Percentiles rank a stretch among this genome's conserved stretches.
phyloP scores from a whole-genome alignment of 306 rosid genomes.

The Vigna mungo region DNA sequence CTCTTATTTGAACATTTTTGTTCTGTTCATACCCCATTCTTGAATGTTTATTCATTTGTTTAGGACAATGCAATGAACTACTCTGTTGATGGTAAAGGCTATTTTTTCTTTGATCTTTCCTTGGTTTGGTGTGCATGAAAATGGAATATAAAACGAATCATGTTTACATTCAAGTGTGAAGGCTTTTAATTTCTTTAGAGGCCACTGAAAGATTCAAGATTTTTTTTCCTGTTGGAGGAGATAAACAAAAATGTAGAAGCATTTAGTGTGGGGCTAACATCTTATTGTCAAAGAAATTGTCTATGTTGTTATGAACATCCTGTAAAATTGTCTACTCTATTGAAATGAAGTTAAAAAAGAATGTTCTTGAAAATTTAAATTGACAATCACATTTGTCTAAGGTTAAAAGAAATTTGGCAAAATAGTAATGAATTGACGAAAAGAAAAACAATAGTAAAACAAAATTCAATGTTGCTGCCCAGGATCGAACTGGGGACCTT shows the following conservation, averaged over 20 bases:
- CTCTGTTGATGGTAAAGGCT: constrained; percentile 32
- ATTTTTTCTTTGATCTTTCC: background rate
- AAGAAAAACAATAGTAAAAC: background rate
- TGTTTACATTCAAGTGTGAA: background rate
- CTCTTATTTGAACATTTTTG: constrained; percentile 23
- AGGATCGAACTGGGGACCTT: constrained; percentile 69
- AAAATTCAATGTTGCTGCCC: constrained; percentile 49
- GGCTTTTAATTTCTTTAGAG: background rate
- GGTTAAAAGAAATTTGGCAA: background rate
- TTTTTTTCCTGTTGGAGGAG: background rate
- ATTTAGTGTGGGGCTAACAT: background rate
- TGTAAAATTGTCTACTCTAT: background rate
- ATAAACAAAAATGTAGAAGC: constrained; percentile 21
- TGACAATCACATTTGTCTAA: too few species aligned
- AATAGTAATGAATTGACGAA: too few species aligned
- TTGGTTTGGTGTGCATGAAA: constrained; percentile 6
- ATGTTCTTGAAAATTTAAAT: too few species aligned
- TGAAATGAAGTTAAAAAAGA: too few species aligned
- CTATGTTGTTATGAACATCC: background rate
- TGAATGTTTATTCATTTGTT: constrained; percentile 41
- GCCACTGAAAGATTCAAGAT: background rate
- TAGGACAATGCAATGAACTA: constrained; percentile 34
- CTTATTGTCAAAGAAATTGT: background rate
- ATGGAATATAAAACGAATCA: constrained; percentile 5
- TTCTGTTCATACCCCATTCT: constrained; percentile 17